Conservation (phyloP, 371 early-diverging fungal species). For the Umbelopsis sp. region DNA sequence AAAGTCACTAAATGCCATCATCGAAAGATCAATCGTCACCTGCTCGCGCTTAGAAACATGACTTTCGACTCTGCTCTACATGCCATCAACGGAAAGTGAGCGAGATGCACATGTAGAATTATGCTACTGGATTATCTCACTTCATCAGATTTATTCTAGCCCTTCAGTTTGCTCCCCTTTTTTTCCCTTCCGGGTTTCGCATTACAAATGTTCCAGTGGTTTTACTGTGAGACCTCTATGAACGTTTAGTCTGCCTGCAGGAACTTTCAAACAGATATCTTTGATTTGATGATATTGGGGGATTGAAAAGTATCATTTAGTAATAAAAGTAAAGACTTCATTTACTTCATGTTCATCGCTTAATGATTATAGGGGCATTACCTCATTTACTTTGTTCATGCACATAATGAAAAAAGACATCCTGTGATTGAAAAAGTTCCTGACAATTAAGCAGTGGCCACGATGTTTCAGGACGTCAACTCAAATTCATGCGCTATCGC, state of each 20-base stretch:
- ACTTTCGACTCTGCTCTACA: no score
- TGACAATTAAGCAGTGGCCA: constrained; percentile 14
- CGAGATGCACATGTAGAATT: no score
- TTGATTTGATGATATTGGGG: no score
- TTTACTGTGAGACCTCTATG: constrained; percentile 17
- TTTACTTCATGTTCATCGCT: not conserved
- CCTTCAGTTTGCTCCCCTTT: not conserved
- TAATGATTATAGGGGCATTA: not conserved
- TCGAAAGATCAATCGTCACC: no score
- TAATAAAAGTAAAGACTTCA: not conserved
- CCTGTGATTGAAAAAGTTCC: constrained; percentile 3
- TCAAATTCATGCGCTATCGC: constrained; percentile 7
- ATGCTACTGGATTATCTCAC: no score
- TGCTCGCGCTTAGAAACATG: no score
- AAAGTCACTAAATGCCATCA: no score
- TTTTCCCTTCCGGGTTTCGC: not conserved
- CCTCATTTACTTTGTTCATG: not conserved
- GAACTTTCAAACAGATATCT: not conserved
- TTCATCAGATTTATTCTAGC: no score
- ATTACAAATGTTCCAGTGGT: constrained; percentile 15
- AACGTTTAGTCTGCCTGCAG: constrained; percentile 9
- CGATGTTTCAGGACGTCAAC: constrained; percentile 15
- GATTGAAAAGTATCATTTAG: no score
- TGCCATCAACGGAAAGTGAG: no score
- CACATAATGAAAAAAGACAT: not conserved